Evolutionary conservation across 208 protist genomes (phyloP).

Genomic region (Trypanosoma rangeli): DNA sequence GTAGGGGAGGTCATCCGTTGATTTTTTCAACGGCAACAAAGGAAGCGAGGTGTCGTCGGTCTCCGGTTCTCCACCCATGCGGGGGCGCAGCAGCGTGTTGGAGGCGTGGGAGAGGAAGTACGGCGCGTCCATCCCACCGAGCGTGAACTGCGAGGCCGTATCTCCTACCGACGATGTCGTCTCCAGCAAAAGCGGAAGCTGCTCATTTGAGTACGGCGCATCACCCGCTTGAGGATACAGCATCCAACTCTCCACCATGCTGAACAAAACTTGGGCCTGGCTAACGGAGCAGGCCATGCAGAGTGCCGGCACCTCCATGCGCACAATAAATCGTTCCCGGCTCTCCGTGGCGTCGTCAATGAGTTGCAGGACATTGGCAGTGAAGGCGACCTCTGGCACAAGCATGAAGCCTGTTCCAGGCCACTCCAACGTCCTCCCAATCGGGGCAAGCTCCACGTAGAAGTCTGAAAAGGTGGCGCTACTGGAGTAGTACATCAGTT

Average conservation of each 20-base stretch:
- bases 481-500: conserved; percentile 73
- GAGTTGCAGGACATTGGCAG: conserved; percentile 66
- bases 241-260: conserved; percentile 73
- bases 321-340: conserved; percentile 67
- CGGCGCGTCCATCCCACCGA: not conserved
- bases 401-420: conserved; percentile 72
- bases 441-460: conserved; percentile 74
- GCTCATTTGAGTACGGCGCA: not conserved
- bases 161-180: not conserved
- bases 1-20: conserved; percentile 37
- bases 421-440: conserved; percentile 51
- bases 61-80: conserved; percentile 17
- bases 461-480: conserved; percentile 68
- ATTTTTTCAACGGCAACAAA: not conserved
- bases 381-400: conserved; percentile 68
- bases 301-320: conserved; percentile 68
- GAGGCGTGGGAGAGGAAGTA: not conserved
- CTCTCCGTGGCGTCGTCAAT: conserved; percentile 48
- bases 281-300: conserved; percentile 62
- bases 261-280: conserved; percentile 73
- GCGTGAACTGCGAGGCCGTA: not conserved
- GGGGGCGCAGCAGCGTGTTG: not conserved
- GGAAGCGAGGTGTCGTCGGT: conserved; percentile 4
- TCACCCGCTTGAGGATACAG: conserved; percentile 22
- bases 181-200: not conserved